Conservation (phyloP, 441 rosid genomes). For the Adansonia gregorii region DNA sequence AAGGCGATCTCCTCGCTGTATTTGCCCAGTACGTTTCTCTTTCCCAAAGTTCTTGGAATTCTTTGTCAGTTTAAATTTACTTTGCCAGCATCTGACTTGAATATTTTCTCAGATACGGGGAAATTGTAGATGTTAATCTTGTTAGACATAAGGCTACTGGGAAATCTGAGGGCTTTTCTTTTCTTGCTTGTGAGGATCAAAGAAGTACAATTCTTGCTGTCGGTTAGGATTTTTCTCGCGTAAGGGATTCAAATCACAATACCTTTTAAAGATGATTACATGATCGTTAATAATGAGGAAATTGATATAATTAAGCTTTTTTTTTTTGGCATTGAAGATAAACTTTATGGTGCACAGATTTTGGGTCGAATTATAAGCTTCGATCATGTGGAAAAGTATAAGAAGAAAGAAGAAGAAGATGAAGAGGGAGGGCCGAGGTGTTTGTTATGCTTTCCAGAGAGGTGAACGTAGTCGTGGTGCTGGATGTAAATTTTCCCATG, state of each 20-base stretch:
- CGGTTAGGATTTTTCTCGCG: constrained; percentile 49
- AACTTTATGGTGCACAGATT: constrained; percentile 76
- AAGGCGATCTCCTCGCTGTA: constrained; percentile 94
- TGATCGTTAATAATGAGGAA: background rate
- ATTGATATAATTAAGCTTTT: background rate
- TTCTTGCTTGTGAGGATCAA: constrained; percentile 91
- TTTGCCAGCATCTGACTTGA: background rate
- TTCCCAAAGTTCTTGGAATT: background rate
- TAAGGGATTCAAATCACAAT: background rate
- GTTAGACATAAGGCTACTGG: constrained; percentile 90
- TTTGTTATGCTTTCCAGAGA: constrained; percentile 88
- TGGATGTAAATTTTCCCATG: constrained; percentile 87
- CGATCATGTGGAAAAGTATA: constrained; percentile 73
- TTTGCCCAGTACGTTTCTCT: constrained; percentile 72
- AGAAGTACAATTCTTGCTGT: constrained; percentile 88
- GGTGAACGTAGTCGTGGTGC: constrained; percentile 90
- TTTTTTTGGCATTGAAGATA: constrained; percentile 52
- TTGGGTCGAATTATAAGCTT: constrained; percentile 73
- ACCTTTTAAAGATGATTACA: too few species aligned
- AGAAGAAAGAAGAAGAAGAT: constrained; percentile 85
- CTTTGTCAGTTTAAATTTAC: background rate
- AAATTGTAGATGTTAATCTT: constrained; percentile 88
- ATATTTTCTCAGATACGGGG: constrained; percentile 61
- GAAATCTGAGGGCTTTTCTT: constrained; percentile 86
- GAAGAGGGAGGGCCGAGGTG: constrained; percentile 95